These are phyloP conservation scores for Aphanomyces invadans DNA, from an alignment of 352 stramenopile genomes.

Conservation along the genomic window DNA sequence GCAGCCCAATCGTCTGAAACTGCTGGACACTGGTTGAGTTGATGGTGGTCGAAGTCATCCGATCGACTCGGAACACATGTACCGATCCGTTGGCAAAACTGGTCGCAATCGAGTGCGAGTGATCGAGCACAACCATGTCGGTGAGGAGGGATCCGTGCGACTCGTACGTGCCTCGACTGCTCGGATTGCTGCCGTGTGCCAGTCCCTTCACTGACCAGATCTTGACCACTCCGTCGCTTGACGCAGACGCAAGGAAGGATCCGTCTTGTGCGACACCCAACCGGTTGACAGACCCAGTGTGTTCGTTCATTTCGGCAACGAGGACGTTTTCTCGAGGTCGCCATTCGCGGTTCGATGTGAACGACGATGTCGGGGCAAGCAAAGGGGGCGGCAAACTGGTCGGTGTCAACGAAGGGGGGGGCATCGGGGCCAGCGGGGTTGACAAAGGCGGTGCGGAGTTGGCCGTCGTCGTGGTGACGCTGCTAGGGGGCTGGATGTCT, in stretches of 20 bases:
- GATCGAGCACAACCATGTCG: slow-evolving; percentile 94
- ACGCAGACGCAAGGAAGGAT: slow-evolving; percentile 93
- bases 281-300: slow-evolving; percentile 89
- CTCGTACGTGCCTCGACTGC: slow-evolving; percentile 90
- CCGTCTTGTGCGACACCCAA: slow-evolving; percentile 92
- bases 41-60: slow-evolving; percentile 43
- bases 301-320: slow-evolving; percentile 84
- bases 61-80: slow-evolving; percentile 95
- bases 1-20: slow-evolving; percentile 58
- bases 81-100: slow-evolving; percentile 84
- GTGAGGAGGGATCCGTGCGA: slow-evolving; percentile 86
- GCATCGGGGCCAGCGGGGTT: slow-evolving; percentile 27
- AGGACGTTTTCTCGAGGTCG: slow-evolving; percentile 75
- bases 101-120: slow-evolving; percentile 92
- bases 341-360: slow-evolving; percentile 45
- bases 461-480: slow-evolving; percentile 46
- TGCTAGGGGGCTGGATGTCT: slow-evolving; percentile 71
- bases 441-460: no score
- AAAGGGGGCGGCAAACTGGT: neutral
- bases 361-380: neutral
- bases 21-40: slow-evolving; percentile 32
- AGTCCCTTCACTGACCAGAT: slow-evolving; percentile 92
- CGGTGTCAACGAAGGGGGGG: neutral
- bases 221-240: slow-evolving; percentile 93
- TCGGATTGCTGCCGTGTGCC: slow-evolving; percentile 89